These are phyloP conservation scores for Periglandula ipomoeae DNA, from an alignment of 2,329 filamentous ascomycete species.

Conservation along the genomic window DNA sequence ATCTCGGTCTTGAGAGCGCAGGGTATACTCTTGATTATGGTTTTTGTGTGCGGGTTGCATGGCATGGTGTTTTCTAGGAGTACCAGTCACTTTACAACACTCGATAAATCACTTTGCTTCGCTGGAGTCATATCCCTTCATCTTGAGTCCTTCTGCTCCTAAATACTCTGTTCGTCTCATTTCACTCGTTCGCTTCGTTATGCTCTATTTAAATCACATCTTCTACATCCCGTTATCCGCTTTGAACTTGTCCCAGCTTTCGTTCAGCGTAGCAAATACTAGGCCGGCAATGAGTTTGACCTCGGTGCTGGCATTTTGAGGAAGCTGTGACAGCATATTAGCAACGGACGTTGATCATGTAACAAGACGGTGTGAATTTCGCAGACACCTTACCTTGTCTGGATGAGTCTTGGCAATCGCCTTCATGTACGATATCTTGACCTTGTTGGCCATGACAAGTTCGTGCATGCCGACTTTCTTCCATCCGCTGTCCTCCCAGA, in stretches of 20 bases:
- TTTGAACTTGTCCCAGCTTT: conserved; percentile 68
- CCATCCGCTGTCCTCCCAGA: conserved; percentile 92
- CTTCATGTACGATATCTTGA: conserved; percentile 98
- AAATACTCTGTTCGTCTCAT: too few relatives aligned
- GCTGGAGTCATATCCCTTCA: neutral
- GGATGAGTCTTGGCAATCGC: conserved; percentile 97
- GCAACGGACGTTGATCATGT: too few relatives aligned
- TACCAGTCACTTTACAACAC: neutral
- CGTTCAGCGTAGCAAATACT: conserved; percentile 60
- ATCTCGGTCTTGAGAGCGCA: neutral
- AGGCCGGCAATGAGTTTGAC: conserved; percentile 55
- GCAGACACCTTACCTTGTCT: conserved; percentile 74
- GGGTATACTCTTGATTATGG: neutral
- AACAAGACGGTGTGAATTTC: too few relatives aligned
- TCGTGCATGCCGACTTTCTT: conserved; percentile 95
- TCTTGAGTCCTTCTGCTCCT: neutral
- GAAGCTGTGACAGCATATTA: conserved; percentile 35
- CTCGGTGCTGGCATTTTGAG: conserved; percentile 56
- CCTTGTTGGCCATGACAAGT: conserved; percentile 83
- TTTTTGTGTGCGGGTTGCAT: neutral
- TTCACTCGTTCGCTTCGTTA: conserved; percentile 3
- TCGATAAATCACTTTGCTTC: neutral
- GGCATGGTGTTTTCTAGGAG: conserved; percentile 11
- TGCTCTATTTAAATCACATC: neutral
- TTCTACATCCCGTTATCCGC: conserved; percentile 52